Evolutionary conservation across 2,329 filamentous ascomycete species (phyloP), one percentile per base, ranked within the genome.

Genomic region (Monosporascus ibericus): DNA sequence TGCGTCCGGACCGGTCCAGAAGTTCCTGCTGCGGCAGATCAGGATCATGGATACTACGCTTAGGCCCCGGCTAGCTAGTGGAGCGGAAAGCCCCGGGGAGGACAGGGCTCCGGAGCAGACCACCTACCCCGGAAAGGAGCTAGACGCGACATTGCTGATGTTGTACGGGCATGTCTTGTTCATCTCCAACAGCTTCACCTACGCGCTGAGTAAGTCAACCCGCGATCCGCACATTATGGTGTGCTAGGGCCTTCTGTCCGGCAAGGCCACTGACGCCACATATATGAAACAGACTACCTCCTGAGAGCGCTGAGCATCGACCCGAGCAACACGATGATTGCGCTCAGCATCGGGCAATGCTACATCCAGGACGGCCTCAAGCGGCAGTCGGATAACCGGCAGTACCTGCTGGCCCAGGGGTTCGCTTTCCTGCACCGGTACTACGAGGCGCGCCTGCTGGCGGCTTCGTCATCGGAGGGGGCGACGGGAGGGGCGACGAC

Each of bases 351-450:
- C 24, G 91, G 86, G 0, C 79, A 94, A 14, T 86, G 86, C 30
- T 97, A 96, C 68, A 81, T 96, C 39, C 90, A 96, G 67, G 88
- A 94, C 66, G 86, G 88, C 0, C 80, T 96, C 64, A 96, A 97
- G 68, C 82, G 92, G 2, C 90, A 95, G 68, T 85, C 87, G 0
- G 90, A 92, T 47, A 97, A 97, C 66, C 78, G 94, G 2, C 92
- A 97, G 65, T 92, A 89, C 64, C 82, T 91, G 40, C 84, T 96
- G 42, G 78, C 90, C 58, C 92, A 97, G 67, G 94, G 91, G 0
- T 79, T 96, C 48, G 77, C 85, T 0, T 96, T 96, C 63, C 71
- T 97, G 52, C 82, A 86, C 52, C 75, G 82, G 37, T 95, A 95
- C 70, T 86, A 88, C 59, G 76, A 82, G 22, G 42, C 42, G 24